A percentile compares a stretch with the other conserved stretches of the same genome.
phyloP scores from a whole-genome alignment of 75 land plant genomes.

The Adiantum capillusveneris region DNA sequence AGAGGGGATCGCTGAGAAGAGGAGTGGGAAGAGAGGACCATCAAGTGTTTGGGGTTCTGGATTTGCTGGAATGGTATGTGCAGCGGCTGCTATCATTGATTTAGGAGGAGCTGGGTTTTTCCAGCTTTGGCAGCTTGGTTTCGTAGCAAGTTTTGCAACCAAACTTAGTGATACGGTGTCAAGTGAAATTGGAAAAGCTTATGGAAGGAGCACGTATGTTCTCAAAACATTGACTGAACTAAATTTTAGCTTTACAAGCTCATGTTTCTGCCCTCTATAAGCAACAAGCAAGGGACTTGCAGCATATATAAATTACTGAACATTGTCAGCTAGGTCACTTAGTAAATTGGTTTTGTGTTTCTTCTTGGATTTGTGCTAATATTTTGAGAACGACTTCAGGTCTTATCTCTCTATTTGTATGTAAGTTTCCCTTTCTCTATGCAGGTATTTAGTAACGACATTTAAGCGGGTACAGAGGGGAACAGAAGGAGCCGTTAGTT shows the following conservation, averaged over 20 bases:
- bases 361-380: no score
- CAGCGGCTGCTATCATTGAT: slow-evolving; percentile 47
- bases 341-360: no score
- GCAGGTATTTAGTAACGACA: slow-evolving; percentile 82
- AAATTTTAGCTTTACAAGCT: background rate
- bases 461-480: slow-evolving; percentile 80
- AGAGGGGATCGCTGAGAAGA: slow-evolving; percentile 84
- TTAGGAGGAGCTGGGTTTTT: slow-evolving; percentile 45
- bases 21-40: slow-evolving; percentile 86
- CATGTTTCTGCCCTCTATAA: no score
- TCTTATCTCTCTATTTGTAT: no score
- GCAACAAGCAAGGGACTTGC: no score
- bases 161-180: slow-evolving; percentile 93
- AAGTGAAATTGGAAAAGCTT: slow-evolving; percentile 97
- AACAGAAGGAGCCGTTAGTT: slow-evolving; percentile 92
- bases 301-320: no score
- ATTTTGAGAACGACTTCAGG: no score
- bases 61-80: slow-evolving; percentile 81
- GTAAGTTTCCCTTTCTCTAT: background rate
- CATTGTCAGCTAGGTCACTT: no score
- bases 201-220: slow-evolving; percentile 80
- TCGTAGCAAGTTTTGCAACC: slow-evolving; percentile 91
- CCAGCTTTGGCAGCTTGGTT: slow-evolving; percentile 71
- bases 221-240: background rate
- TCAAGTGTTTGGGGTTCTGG: slow-evolving; percentile 94